These are phyloP conservation scores for Alternaria gaisen DNA, from an alignment of 2,329 filamentous ascomycete species.

Conservation along the genomic window DNA sequence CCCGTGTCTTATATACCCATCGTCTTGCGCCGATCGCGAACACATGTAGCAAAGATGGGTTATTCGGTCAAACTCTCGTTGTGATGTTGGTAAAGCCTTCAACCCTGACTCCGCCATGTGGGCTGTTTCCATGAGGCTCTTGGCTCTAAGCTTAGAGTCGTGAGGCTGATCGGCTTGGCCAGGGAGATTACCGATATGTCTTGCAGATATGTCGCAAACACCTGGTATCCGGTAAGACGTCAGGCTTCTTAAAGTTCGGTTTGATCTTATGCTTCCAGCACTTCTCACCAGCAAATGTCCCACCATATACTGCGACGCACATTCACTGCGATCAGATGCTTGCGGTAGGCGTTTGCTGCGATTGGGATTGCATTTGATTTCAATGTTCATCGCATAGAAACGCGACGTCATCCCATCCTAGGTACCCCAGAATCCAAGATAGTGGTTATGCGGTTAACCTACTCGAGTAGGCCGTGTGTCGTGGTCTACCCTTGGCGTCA, in stretches of 20 bases:
- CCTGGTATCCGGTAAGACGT: background rate
- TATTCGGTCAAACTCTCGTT: background rate
- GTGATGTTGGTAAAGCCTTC: background rate
- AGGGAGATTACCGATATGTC: background rate
- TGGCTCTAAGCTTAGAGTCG: background rate
- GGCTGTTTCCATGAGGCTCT: background rate
- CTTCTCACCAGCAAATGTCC: background rate
- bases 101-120: background rate
- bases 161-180: background rate
- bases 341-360: background rate
- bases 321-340: background rate
- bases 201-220: slow-evolving; percentile 1
- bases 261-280: background rate
- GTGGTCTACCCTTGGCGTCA: background rate
- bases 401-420: background rate
- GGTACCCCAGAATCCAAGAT: background rate
- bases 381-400: background rate
- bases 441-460: background rate
- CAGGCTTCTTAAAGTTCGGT: background rate
- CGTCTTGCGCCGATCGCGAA: background rate
- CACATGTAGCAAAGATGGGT: background rate
- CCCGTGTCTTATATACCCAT: slow-evolving; percentile 1
- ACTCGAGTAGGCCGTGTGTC: background rate
- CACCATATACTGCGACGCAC: background rate
- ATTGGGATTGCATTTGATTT: background rate